Evolutionary conservation across 2,329 filamentous ascomycete species (phyloP), one percentile per base, ranked within the genome.

Genomic region (Colletotrichum sp.): DNA sequence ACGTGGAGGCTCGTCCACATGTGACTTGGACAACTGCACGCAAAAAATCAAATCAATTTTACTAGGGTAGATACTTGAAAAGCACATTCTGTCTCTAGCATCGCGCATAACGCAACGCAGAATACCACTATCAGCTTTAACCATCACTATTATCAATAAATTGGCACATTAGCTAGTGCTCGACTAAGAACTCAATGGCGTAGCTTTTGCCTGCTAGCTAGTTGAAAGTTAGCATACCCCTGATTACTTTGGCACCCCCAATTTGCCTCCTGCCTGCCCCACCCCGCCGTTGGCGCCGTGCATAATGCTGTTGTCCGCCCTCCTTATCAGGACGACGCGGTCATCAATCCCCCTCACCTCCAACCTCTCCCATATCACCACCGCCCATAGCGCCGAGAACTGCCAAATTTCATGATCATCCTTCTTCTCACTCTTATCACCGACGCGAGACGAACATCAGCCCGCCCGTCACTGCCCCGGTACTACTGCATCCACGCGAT

Each of bases 281-380:
- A 77, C 71, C 60, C 78, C 77, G 77, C 76, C 78, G 39, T 52
- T 78, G 67, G 75, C 78, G 78, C 78, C 76, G 74, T 64, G 44
- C 76, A 69, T 71, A 67, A 76, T 44, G 1, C 39, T 44, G 39
- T n/a, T 44, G 3, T 44, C 39, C 39, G 39, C 39, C 66, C 9
- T 34, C 28, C 30, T 62, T 34, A 16, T 34, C 69, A 57, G 21
- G n/a, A 57, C 52, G 52, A 13, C 52, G 52, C 52, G 39, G 34
- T 30, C 24, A 16, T 24, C 21, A 36, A 21, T 1, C 55, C 36
- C 36, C 26, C 63, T 26, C 39, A 52, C 16, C n/a, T 21, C 12
- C 52, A 57, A 57, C n/a, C 21, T 57, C 52, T 8, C 52, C 52
- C 52, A 26, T 26, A 57, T 57, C 52, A 57, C 52, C n/a, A 57